Percentiles rank a stretch among this genome's conserved stretches.
Conservation (phyloP, 768 basidiomycete species). For the Dentipellis fragilis region DNA sequence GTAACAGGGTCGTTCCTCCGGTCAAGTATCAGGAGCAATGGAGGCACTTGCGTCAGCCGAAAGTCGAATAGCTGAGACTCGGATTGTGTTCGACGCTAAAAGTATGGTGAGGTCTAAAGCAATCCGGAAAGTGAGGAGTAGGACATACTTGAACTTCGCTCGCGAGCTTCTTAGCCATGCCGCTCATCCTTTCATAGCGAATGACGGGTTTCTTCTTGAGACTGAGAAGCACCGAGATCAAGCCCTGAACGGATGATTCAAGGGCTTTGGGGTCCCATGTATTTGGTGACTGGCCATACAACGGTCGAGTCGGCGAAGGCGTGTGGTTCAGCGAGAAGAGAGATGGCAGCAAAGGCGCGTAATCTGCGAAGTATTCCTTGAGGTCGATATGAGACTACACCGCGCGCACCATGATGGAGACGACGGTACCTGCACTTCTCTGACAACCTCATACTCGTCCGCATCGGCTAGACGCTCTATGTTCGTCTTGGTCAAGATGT, state of each 20-base stretch:
- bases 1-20: slow-evolving; percentile 96
- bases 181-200: slow-evolving; percentile 88
- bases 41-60: slow-evolving; percentile 77
- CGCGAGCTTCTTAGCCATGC: slow-evolving; percentile 85
- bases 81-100: slow-evolving; percentile 67
- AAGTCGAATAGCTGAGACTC: slow-evolving; percentile 89
- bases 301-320: slow-evolving; percentile 48
- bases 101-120: slow-evolving; percentile 3
- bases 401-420: slow-evolving; percentile 3
- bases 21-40: slow-evolving; percentile 86
- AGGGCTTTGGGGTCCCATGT: slow-evolving; percentile 70
- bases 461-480: slow-evolving; percentile 91
- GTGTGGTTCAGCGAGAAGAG: slow-evolving; percentile 81
- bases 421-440: slow-evolving; percentile 81
- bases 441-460: slow-evolving; percentile 93
- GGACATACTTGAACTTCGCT: slow-evolving; percentile 76
- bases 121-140: background rate
- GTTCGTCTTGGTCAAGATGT: slow-evolving; percentile 75
- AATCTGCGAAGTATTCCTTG: slow-evolving; percentile 97
- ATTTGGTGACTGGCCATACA: slow-evolving; percentile 66
- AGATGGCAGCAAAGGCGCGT: slow-evolving; percentile 75
- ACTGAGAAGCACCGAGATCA: slow-evolving; percentile 81
- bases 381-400: slow-evolving; percentile 8
- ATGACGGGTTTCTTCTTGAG: slow-evolving; percentile 94
- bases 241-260: slow-evolving; percentile 67